Conservation (phyloP, 1,284 basidiomycete species). For the Ceratobasidium sp. region DNA sequence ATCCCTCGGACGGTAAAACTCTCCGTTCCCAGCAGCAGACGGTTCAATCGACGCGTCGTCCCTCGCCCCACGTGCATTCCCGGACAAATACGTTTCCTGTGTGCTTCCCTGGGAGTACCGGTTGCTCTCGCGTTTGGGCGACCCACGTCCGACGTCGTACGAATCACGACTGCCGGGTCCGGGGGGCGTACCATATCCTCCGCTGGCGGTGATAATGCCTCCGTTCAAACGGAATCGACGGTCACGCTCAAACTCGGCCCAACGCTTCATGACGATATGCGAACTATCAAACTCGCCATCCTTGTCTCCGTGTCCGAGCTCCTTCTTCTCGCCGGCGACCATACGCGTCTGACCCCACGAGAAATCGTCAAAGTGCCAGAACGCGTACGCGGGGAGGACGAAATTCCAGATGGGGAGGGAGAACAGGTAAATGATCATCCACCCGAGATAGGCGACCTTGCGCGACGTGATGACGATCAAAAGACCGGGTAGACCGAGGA, state of each 20-base stretch:
- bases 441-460: constrained; percentile 93
- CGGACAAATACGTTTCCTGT: constrained; percentile 67
- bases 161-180: constrained; percentile 70
- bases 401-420: constrained; percentile 98
- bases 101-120: constrained; percentile 82
- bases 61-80: background rate
- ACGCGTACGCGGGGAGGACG: constrained; percentile 91
- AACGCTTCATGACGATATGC: constrained; percentile 98
- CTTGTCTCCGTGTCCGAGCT: constrained; percentile 81
- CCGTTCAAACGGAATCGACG: constrained; percentile 79
- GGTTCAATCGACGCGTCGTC: constrained; percentile 38
- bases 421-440: constrained; percentile 96
- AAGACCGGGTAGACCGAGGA: constrained; percentile 94
- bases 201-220: constrained; percentile 51
- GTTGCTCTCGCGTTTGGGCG: constrained; percentile 68
- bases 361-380: constrained; percentile 99
- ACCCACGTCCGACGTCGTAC: constrained; percentile 61
- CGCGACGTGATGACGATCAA: constrained; percentile 94
- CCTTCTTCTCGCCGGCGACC: constrained; percentile 79
- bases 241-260: constrained; percentile 98
- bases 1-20: constrained; percentile 35
- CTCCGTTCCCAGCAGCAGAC: constrained; percentile 5
- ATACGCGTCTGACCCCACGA: constrained; percentile 97
- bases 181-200: constrained; percentile 69
- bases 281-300: constrained; percentile 96